Evolutionary conservation across 805 yeast genomes (phyloP), one percentile per base, ranked within the genome.

Genomic region (Metschnikowia hibisci): DNA sequence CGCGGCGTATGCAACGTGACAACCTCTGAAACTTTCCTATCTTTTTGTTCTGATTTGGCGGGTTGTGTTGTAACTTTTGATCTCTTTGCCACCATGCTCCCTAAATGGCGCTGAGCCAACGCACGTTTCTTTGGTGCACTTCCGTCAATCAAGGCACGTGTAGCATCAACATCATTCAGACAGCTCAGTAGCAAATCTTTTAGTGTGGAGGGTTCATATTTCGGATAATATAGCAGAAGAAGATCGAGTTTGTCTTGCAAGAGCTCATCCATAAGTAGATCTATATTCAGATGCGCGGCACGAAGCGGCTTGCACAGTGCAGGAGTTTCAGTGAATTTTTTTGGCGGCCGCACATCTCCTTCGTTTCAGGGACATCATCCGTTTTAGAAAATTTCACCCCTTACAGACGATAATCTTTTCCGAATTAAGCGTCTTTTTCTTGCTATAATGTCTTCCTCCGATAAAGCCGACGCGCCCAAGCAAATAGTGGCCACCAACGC

Each of bases 101-200:
- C 28, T 23, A 47, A 46, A 15, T 44, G 44, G 12, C 46, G 42
- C 28, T 47, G 50, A 13, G 47, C 44, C 13, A 50, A 37, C 6
- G 59, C 54, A 35, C 48, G 34, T 23, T 49, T 51, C 25, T 39
- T 53, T 44, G 51, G 41, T 32, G 32, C 54, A 27, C 29, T 36
- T 31, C 73, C 76, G 23, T 63, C 54, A 12, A 82, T 56, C 18
- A 81, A 51, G 0, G 49, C 30, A 32, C 67, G 67, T 1, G 80
- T 75, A 8, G 57, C 45, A 7, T 61, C 57, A 1, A 80, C 32
- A 2, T 82, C 74, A 1, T 84, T 87, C 34, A 69, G 66, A 52
- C 85, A 81, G 0, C 75, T 62, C 1, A 71, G 40, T 10, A 84
- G 63, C 3, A 84, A 55, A 39, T 82, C 88, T 4, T 73, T 54